phyloP scores from a whole-genome alignment of 2,329 filamentous ascomycete species.

The Ceratocystis lukuohia region DNA sequence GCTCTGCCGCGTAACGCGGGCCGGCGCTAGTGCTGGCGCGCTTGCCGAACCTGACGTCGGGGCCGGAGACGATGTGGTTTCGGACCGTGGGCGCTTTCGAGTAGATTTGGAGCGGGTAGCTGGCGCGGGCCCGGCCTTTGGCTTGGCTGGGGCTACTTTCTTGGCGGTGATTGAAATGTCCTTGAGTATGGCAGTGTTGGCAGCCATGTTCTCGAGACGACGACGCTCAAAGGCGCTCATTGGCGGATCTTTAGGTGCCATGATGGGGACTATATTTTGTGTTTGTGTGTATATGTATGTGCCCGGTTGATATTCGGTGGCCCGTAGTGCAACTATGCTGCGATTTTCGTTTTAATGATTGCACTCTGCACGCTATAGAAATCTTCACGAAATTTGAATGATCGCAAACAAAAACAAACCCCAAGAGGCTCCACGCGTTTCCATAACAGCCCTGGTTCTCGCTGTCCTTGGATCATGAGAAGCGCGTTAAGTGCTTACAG shows the following conservation, averaged over 20 bases:
- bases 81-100: conserved; percentile 24
- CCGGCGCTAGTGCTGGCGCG: conserved; percentile 33
- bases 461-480: not conserved
- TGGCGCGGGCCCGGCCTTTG: conserved; percentile 28
- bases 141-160: conserved; percentile 35
- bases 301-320: too few species aligned
- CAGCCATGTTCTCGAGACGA: conserved; percentile 72
- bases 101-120: conserved; percentile 22
- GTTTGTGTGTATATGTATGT: not conserved
- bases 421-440: not conserved
- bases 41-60: not conserved
- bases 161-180: conserved; percentile 60
- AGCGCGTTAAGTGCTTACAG: conserved; percentile 1
- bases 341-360: too few species aligned
- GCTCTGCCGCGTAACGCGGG: conserved; percentile 43
- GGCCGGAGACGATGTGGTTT: conserved; percentile 20
- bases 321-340: too few species aligned
- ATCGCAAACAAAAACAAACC: not conserved
- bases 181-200: conserved; percentile 68
- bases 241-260: conserved; percentile 34
- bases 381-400: not conserved
- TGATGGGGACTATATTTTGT: conserved; percentile 22
- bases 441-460: not conserved
- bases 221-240: conserved; percentile 80
- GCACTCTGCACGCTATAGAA: not conserved